Percentiles rank a stretch among this genome's conserved stretches.
Evolutionary conservation across 106 monocot genomes (phyloP).

Genomic region (Narthecium ossifragum): DNA sequence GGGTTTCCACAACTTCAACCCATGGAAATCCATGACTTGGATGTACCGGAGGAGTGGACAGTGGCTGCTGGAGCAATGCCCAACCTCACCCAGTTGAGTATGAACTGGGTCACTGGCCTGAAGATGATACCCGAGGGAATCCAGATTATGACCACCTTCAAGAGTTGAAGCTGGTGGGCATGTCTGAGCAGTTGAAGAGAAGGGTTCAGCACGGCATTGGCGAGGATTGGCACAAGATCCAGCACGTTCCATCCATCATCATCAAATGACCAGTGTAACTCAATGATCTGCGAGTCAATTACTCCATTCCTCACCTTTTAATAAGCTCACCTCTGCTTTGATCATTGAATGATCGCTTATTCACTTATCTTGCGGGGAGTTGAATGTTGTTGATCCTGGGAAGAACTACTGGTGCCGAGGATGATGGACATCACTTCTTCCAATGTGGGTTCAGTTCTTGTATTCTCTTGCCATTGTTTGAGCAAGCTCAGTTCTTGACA

Average conservation of each 20-base stretch:
- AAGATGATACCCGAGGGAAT: background rate
- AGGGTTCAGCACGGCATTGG: background rate
- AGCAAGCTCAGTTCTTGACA: no score
- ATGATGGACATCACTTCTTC: no score
- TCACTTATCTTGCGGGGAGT: no score
- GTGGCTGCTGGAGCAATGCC: background rate
- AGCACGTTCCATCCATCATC: background rate
- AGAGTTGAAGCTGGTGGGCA: background rate
- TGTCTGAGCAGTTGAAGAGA: background rate
- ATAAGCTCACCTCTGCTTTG: no score
- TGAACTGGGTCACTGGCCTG: background rate
- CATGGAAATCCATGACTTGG: background rate
- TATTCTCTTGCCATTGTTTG: no score
- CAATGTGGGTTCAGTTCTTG: no score
- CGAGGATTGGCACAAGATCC: background rate
- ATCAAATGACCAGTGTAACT: no score
- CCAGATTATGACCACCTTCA: background rate
- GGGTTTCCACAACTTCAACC: slow-evolving; percentile 4
- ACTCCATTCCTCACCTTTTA: no score
- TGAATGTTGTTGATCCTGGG: no score
- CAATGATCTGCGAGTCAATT: no score
- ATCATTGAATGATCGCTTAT: no score
- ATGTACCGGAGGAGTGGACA: background rate
- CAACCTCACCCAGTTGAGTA: background rate
- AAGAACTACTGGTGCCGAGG: no score